Percentiles rank a stretch among this genome's conserved stretches.
These are phyloP conservation scores for Populus alba DNA, from an alignment of 345 rosid genomes.

Conservation along the genomic window DNA sequence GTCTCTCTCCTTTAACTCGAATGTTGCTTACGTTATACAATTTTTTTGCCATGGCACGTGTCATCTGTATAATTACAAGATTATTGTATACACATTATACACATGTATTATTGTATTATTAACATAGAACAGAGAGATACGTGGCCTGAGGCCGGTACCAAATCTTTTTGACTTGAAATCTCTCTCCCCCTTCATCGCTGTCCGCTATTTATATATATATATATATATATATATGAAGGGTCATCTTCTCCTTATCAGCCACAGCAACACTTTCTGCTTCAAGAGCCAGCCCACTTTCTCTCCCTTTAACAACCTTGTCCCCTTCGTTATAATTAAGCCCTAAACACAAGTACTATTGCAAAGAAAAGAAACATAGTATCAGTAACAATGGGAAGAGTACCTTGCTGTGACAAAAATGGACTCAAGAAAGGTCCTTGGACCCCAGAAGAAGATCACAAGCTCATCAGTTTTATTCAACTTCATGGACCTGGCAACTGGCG, in stretches of 20 bases:
- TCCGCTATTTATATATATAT: too few relatives aligned
- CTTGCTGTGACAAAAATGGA: slow-evolving; percentile 38
- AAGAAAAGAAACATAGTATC: neutral
- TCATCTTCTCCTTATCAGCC: neutral
- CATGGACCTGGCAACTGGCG: slow-evolving; percentile 38
- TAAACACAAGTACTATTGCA: neutral
- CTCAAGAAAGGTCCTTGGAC: slow-evolving; percentile 39
- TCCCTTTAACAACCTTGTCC: neutral
- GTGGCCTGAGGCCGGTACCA: slow-evolving; percentile 36
- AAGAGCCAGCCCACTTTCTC: neutral
- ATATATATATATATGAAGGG: slow-evolving; percentile 2
- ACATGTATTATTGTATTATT: neutral
- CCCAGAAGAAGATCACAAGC: slow-evolving; percentile 30
- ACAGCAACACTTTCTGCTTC: neutral
- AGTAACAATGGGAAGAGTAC: slow-evolving; percentile 30
- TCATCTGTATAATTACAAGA: neutral
- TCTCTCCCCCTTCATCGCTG: neutral
- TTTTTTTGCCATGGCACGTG: neutral
- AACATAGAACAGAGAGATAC: neutral
- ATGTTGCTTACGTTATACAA: neutral
- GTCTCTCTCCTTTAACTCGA: too few relatives aligned
- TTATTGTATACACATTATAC: neutral
- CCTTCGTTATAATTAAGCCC: neutral
- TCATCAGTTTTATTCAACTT: slow-evolving; percentile 20
- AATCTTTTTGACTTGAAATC: slow-evolving; percentile 21